These are phyloP conservation scores for Amanita subjunquillea DNA, from an alignment of 768 basidiomycete species.

Conservation along the genomic window DNA sequence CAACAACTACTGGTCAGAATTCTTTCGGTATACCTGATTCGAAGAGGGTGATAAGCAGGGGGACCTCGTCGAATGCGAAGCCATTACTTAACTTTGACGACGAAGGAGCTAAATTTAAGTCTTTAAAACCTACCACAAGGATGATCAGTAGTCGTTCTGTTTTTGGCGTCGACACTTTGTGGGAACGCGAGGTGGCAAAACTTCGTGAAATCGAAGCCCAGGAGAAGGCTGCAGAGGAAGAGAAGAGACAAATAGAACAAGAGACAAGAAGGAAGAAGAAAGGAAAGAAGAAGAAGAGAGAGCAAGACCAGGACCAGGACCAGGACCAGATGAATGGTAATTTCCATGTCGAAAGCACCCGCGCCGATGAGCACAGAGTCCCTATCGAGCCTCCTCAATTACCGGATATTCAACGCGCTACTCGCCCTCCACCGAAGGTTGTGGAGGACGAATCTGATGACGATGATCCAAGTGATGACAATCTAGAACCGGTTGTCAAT, in stretches of 20 bases:
- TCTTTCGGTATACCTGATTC: slow-evolving; percentile 31
- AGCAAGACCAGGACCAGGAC: slow-evolving; percentile 18
- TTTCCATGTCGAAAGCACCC: neutral
- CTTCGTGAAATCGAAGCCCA: slow-evolving; percentile 64
- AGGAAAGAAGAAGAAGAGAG: slow-evolving; percentile 17
- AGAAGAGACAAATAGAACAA: slow-evolving; percentile 33
- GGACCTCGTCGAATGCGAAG: slow-evolving; percentile 42
- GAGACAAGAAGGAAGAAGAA: slow-evolving; percentile 41
- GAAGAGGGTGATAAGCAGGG: slow-evolving; percentile 27
- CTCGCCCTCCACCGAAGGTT: slow-evolving; percentile 24
- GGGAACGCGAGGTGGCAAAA: slow-evolving; percentile 83
- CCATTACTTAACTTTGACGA: slow-evolving; percentile 63
- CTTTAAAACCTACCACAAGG: slow-evolving; percentile 15
- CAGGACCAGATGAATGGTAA: slow-evolving; percentile 1
- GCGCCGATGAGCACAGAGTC: slow-evolving; percentile 16
- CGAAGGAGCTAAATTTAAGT: slow-evolving; percentile 20
- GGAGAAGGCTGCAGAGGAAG: slow-evolving; percentile 34
- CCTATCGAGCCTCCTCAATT: slow-evolving; percentile 33
- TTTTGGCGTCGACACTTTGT: slow-evolving; percentile 88
- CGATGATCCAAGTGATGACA: slow-evolving; percentile 31
- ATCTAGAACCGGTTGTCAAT: slow-evolving; percentile 28
- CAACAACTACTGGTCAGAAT: slow-evolving; percentile 32
- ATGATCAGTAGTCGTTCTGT: slow-evolving; percentile 58
- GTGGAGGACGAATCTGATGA: slow-evolving; percentile 44
- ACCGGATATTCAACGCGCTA: slow-evolving; percentile 30